Conservation (phyloP, 345 rosid genomes). For the Abelmoschus esculentus region DNA sequence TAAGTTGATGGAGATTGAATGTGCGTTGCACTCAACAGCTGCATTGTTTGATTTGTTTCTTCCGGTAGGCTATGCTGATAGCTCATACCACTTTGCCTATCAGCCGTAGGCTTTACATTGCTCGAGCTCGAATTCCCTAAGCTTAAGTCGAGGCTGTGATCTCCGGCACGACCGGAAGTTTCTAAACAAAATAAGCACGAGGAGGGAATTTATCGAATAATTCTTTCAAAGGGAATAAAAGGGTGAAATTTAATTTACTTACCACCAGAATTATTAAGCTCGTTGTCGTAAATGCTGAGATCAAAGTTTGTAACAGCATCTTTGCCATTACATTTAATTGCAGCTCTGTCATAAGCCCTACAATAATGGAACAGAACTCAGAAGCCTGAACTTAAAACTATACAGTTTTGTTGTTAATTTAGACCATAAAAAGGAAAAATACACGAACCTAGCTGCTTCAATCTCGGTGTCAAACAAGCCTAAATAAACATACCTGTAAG, state of each 20-base stretch:
- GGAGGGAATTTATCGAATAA: too few relatives aligned
- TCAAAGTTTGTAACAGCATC: constrained; percentile 98
- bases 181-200: too few relatives aligned
- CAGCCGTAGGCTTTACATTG: too few relatives aligned
- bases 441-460: constrained; percentile 78
- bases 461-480: constrained; percentile 91
- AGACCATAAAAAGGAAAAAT: background rate
- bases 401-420: background rate
- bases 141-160: too few relatives aligned
- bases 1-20: constrained; percentile 18
- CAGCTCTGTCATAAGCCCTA: constrained; percentile 88
- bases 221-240: too few relatives aligned
- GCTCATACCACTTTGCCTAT: too few relatives aligned
- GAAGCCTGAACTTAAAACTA: background rate
- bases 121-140: too few relatives aligned
- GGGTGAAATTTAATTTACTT: background rate
- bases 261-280: constrained; percentile 48
- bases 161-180: too few relatives aligned
- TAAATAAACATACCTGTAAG: constrained; percentile 72
- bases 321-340: constrained; percentile 91
- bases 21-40: background rate
- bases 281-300: constrained; percentile 66
- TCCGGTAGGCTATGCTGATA: background rate
- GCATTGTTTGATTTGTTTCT: background rate
- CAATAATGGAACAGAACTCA: background rate